Evolutionary conservation across 148 eudicot genomes (phyloP).

Genomic region (Talinum fruticosum): DNA sequence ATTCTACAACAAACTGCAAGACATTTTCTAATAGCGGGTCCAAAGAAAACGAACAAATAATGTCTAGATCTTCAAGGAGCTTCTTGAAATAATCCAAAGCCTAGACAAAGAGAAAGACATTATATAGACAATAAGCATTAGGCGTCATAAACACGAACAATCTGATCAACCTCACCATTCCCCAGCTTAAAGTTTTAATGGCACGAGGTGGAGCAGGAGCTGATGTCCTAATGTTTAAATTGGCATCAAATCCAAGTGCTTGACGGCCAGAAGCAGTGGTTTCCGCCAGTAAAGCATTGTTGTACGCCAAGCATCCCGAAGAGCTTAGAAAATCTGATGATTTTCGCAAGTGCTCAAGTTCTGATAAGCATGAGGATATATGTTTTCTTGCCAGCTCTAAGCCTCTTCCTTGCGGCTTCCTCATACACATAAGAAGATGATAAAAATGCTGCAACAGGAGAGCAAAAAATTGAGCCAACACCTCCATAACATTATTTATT

Average conservation of each 20-base stretch:
- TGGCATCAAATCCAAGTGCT: constrained; percentile 88
- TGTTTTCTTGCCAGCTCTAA: constrained; percentile 91
- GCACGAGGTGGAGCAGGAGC: constrained; percentile 98
- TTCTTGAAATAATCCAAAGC: constrained; percentile 87
- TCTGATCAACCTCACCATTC: constrained; percentile 47
- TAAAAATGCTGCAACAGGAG: constrained; percentile 65
- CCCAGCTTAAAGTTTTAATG: constrained; percentile 82
- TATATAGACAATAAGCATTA: background rate
- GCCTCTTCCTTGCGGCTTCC: constrained; percentile 91
- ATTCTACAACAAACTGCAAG: constrained; percentile 67
- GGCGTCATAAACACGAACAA: background rate
- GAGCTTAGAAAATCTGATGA: constrained; percentile 60
- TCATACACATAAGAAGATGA: constrained; percentile 68
- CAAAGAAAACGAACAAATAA: constrained; percentile 69
- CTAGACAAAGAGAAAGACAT: constrained; percentile 37
- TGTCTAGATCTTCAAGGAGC: constrained; percentile 84
- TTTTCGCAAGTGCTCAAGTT: constrained; percentile 64
- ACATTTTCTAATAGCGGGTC: constrained; percentile 64
- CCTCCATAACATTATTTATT: background rate
- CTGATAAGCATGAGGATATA: constrained; percentile 66
- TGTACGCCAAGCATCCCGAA: constrained; percentile 37
- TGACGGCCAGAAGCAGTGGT: constrained; percentile 92
- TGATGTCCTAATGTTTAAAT: constrained; percentile 79
- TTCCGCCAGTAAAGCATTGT: constrained; percentile 34
- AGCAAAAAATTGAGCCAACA: background rate